These are phyloP conservation scores for Lachancea nothofagi DNA, from an alignment of 805 yeast genomes.

Conservation along the genomic window DNA sequence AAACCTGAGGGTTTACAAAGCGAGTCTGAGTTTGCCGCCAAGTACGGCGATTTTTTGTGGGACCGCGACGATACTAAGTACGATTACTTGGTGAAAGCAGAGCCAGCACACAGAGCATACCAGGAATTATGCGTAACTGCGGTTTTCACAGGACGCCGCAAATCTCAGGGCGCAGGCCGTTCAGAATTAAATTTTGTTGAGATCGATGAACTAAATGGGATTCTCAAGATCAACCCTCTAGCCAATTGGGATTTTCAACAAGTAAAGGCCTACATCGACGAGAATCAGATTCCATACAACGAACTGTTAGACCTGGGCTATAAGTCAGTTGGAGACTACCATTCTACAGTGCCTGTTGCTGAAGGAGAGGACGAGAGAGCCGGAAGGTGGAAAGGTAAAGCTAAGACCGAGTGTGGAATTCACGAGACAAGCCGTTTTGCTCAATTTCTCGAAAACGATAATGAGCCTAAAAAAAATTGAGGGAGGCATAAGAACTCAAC, in stretches of 20 bases:
- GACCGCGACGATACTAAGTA: constrained; percentile 72
- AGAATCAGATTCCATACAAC: constrained; percentile 76
- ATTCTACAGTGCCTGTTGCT: constrained; percentile 80
- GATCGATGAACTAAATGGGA: constrained; percentile 59
- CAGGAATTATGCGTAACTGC: constrained; percentile 66
- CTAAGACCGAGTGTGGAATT: constrained; percentile 93
- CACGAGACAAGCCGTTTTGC: constrained; percentile 77
- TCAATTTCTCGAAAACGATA: constrained; percentile 39
- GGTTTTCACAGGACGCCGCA: constrained; percentile 86
- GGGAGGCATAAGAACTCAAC: background rate
- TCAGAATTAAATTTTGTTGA: constrained; percentile 69
- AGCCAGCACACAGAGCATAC: constrained; percentile 85
- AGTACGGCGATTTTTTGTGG: constrained; percentile 79
- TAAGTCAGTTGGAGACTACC: constrained; percentile 92
- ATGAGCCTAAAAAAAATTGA: background rate
- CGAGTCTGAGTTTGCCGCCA: constrained; percentile 57
- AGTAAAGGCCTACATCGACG: constrained; percentile 64
- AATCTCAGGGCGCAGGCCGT: constrained; percentile 85
- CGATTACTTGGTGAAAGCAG: constrained; percentile 86
- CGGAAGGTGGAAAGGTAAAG: constrained; percentile 94
- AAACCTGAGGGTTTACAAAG: constrained; percentile 54
- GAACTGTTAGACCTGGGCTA: constrained; percentile 80
- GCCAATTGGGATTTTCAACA: constrained; percentile 74
- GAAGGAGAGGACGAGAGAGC: constrained; percentile 94
- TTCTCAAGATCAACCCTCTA: constrained; percentile 84